Evolutionary conservation across 1,139 yeast genomes (phyloP).

Genomic region (Scheffersomyces stambukii): DNA sequence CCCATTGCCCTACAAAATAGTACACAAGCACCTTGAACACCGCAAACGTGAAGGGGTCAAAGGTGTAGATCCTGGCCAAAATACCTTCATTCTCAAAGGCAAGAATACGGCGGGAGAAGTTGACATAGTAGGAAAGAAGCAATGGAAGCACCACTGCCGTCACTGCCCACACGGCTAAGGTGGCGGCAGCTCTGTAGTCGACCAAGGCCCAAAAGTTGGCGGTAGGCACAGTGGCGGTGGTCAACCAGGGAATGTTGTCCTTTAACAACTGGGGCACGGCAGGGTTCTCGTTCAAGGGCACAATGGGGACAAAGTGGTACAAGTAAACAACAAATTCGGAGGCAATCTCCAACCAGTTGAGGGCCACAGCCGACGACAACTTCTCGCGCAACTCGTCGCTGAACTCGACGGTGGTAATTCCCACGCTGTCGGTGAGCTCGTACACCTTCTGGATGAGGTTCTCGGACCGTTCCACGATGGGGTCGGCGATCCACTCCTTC

Average conservation of each 20-base stretch:
- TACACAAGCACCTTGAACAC: constrained; percentile 45
- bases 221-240: constrained; percentile 20
- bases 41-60: constrained; percentile 59
- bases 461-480: constrained; percentile 32
- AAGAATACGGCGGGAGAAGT: constrained; percentile 47
- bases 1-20: constrained; percentile 35
- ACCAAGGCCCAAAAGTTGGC: constrained; percentile 36
- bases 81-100: constrained; percentile 36
- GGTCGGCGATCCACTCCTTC: constrained; percentile 36
- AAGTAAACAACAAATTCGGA: constrained; percentile 37
- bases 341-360: constrained; percentile 38
- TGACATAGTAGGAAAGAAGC: constrained; percentile 45
- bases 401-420: constrained; percentile 37
- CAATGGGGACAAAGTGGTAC: constrained; percentile 32
- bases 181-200: constrained; percentile 25
- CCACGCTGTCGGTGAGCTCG: constrained; percentile 35
- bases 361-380: constrained; percentile 44
- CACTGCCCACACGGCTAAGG: constrained; percentile 38
- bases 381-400: constrained; percentile 47
- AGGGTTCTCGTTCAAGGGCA: constrained; percentile 34
- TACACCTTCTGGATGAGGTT: constrained; percentile 22
- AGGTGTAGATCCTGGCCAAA: constrained; percentile 34
- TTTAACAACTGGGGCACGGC: constrained; percentile 38
- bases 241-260: constrained; percentile 29
- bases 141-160: constrained; percentile 42